These are phyloP conservation scores for Croton setiger DNA, from an alignment of 441 rosid genomes.

Conservation along the genomic window DNA sequence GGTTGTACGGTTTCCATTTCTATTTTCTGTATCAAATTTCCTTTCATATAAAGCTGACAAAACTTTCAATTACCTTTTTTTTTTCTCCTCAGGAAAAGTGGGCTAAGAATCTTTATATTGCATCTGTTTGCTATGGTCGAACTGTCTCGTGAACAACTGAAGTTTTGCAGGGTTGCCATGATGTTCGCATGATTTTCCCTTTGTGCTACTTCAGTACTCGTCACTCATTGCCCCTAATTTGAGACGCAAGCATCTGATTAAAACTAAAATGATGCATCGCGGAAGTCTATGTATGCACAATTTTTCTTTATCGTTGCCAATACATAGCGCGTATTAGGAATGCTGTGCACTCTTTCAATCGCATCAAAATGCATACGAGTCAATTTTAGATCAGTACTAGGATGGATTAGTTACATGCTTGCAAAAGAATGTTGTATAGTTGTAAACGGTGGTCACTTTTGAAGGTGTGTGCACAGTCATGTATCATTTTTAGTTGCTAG, in stretches of 20 bases:
- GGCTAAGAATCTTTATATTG: conserved; percentile 33
- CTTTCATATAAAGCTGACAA: not conserved
- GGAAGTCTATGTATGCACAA: conserved; percentile 46
- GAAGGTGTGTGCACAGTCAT: conserved; percentile 44
- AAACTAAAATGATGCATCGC: conserved; percentile 32
- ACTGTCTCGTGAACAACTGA: conserved; percentile 27
- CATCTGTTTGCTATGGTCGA: conserved; percentile 33
- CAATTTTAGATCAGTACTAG: conserved; percentile 16
- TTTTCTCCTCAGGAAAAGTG: conserved; percentile 29
- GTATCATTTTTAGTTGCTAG: conserved; percentile 27
- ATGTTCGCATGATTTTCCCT: not conserved
- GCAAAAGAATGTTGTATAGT: conserved; percentile 35
- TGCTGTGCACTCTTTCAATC: conserved; percentile 41
- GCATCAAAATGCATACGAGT: conserved; percentile 33
- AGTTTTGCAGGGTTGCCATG: not conserved
- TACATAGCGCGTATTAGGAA: conserved; percentile 35
- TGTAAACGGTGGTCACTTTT: conserved; percentile 33
- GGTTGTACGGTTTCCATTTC: conserved; percentile 2
- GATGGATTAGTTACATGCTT: conserved; percentile 25
- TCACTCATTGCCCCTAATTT: conserved; percentile 13
- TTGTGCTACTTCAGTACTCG: not conserved
- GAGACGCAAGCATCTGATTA: conserved; percentile 30
- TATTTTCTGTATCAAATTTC: not conserved
- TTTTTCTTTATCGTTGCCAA: conserved; percentile 34
- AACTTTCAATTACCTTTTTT: not conserved